Evolutionary conservation across 371 early-diverging fungal genomes (phyloP).

Genomic region (Mucor circinelloides): DNA sequence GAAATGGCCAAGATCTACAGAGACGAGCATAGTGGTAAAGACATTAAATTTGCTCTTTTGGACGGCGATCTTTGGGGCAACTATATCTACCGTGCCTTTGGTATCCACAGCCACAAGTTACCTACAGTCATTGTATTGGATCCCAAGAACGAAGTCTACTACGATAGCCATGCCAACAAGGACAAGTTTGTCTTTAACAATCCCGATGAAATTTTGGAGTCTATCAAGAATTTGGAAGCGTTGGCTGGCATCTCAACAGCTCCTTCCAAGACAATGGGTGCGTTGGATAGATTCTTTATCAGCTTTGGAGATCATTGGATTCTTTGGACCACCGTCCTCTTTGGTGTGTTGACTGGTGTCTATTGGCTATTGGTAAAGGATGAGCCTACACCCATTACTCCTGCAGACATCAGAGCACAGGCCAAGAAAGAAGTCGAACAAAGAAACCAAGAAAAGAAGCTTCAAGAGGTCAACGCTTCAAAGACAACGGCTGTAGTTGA

Average conservation of each 20-base stretch:
- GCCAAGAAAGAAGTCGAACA: slow-evolving; percentile 5
- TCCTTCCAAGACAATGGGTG: slow-evolving; percentile 11
- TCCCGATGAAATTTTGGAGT: slow-evolving; percentile 16
- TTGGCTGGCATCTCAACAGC: slow-evolving; percentile 20
- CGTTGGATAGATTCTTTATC: neutral
- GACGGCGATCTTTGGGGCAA: slow-evolving; percentile 58
- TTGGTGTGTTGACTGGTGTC: slow-evolving; percentile 6
- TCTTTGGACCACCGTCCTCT: slow-evolving; percentile 2
- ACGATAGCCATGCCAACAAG: slow-evolving; percentile 8
- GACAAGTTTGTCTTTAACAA: slow-evolving; percentile 7
- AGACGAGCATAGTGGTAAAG: slow-evolving; percentile 22
- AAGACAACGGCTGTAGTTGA: neutral
- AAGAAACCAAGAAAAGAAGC: slow-evolving; percentile 9
- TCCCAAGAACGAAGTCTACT: slow-evolving; percentile 45
- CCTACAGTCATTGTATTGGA: slow-evolving; percentile 64
- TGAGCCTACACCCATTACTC: neutral
- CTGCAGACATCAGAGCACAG: slow-evolving; percentile 5
- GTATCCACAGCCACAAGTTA: slow-evolving; percentile 42
- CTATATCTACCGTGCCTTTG: slow-evolving; percentile 64
- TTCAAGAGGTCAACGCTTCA: neutral
- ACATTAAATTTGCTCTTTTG: slow-evolving; percentile 61
- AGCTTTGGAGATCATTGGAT: slow-evolving; percentile 29
- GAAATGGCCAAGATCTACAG: slow-evolving; percentile 17
- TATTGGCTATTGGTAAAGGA: slow-evolving; percentile 1
- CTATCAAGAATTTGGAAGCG: neutral